Base-by-base conservation (phyloP, 495 filamentous ascomycete species). In the Annulohypoxylon moriforme region DNA sequence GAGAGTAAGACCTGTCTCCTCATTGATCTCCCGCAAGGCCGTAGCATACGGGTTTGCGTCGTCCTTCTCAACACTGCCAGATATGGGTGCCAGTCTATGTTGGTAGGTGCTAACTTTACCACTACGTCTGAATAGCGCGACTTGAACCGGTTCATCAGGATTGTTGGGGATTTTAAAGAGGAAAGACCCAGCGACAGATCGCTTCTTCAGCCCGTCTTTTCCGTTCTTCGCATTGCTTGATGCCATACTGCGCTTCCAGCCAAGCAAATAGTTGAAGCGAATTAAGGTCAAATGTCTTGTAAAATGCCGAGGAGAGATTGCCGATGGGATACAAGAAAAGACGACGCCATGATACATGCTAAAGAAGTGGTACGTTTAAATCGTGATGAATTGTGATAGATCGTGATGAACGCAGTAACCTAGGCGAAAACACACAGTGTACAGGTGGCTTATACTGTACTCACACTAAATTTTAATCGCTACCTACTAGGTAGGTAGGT, bases 41-140 rank as follows among this genome's bases (percentile, higher is more conserved):
- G 89, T 83, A 1, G 78, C 73, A 18, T 88, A 66, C 0, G 89
- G 85, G 8, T 75, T 79, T 0, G 77, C 62, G 68, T 92, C 90
- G 2, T 71, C 59, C 11, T 74, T 11, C 3, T 88, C 84, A 66
- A 92, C 87, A 49, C 78, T 83, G 36, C 90, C 90, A 2, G 87
- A 87, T n/a, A 90, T 88, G 0, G 88, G 84, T 3, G 85, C 89
- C 25, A 86, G 78, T 64, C 82, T 84, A 67, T 89, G 80, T 82
- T 72, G 81, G 70, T 90, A 90, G 13, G 87, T 89, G 8, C 78
- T 79, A 8, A 90, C 88, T 67, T 87, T 83, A 10, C 77, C 81
- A 68, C 88, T 89, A 9, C 88, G 84, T 44, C 79, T 77, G 64
- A 91, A 90, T 2, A 91, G 78, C 0, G 88, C 89, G n/a, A 90